These are phyloP conservation scores for Penicillium sp. DNA, from an alignment of 2,329 filamentous ascomycete genomes.

Conservation along the genomic window DNA sequence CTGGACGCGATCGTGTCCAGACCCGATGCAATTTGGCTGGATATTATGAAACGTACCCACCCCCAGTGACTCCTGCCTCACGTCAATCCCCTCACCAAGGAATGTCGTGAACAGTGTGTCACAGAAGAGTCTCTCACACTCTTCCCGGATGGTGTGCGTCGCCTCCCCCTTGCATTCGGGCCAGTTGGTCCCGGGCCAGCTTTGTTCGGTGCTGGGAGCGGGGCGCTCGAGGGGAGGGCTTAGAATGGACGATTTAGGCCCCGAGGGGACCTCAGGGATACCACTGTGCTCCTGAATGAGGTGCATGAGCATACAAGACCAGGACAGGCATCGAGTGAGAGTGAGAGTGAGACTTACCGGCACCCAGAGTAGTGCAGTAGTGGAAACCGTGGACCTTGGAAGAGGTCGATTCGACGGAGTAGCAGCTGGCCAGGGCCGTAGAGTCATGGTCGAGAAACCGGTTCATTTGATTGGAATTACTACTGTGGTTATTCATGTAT, in stretches of 20 bases:
- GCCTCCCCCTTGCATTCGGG: constrained; percentile 72
- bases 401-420: constrained; percentile 70
- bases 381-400: constrained; percentile 78
- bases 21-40: constrained; percentile 30
- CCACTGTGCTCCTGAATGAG: constrained; percentile 71
- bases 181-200: constrained; percentile 30
- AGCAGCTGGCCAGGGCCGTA: constrained; percentile 88
- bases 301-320: neutral
- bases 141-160: constrained; percentile 94
- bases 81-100: constrained; percentile 87
- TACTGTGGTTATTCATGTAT: constrained; percentile 69
- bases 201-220: constrained; percentile 62
- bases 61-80: constrained; percentile 77
- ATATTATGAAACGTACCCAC: constrained; percentile 63
- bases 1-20: constrained; percentile 26
- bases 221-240: constrained; percentile 84
- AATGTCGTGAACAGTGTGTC: constrained; percentile 91
- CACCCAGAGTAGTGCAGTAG: constrained; percentile 90
- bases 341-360: constrained; percentile 55
- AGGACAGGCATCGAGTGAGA: constrained; percentile 10
- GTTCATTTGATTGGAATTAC: constrained; percentile 63
- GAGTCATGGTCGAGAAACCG: constrained; percentile 50
- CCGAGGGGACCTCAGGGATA: constrained; percentile 92
- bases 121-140: constrained; percentile 99
- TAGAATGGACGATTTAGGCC: constrained; percentile 78